Base-by-base conservation (phyloP, 352 stramenopile genomes). In the Discostella stelligera region DNA sequence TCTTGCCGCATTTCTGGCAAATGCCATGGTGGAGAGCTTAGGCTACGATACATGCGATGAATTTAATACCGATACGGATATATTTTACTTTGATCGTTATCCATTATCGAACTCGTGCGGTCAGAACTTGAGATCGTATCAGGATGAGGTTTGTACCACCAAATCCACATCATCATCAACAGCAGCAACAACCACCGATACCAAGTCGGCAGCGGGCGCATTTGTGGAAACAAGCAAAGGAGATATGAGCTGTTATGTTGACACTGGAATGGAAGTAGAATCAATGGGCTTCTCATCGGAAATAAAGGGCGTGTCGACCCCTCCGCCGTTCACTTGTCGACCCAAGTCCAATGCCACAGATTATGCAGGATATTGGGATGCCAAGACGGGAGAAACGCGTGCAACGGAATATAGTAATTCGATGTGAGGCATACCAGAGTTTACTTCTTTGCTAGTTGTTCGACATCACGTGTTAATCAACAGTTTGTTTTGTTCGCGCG, bases 301-400 rank as follows among this genome's bases (percentile, higher is more conserved):
- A 7, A 54, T 52, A 52, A 32, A 11, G 8, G 61, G 61, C 21
- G 16, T 30, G 30, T 14, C 41, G 4, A 39, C 63, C n/a, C 74
- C 56, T 11, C 74, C 74, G 11, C 74, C 74, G n/a, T 50, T 82
- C 30, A 58, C 52, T 8, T 83, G 76, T 61, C 16, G 63, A 69
- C 63, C 70, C 7, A 75, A 73, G 30, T 10, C 49, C 23, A 41
- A 74, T 66, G 44, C 53, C 16, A 56, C 50, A 49, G 69, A 70
- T 52, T 68, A 74, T 53, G 58, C 53, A 3, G 76, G 76, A 20
- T 83, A 77, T 55, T 83, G 76, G 76, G 76, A 83, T 20, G 46
- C 16, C 16, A 56, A 50, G 23, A 64, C 58, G 1, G 58, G 49
- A 30, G n/a, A 56, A 64, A 46, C 59, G 6, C 44, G 39, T 53